Percentiles rank a stretch among this genome's conserved stretches.
These are phyloP conservation scores for Sungouiella blattae DNA, from an alignment of 805 yeast species.

Conservation along the genomic window DNA sequence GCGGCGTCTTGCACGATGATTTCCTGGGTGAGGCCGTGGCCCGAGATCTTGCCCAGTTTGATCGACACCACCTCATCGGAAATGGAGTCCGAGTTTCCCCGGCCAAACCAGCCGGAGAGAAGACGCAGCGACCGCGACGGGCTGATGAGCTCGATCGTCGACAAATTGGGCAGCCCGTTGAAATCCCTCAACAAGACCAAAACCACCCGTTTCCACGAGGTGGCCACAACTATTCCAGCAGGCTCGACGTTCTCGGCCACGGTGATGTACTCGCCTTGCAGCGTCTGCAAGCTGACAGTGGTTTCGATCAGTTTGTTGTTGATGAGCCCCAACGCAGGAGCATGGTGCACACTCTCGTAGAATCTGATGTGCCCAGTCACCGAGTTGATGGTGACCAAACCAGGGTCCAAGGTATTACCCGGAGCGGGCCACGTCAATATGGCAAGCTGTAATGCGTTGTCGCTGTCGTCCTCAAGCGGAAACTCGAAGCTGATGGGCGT, in stretches of 20 bases:
- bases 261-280: slow-evolving; percentile 53
- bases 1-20: slow-evolving; percentile 44
- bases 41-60: slow-evolving; percentile 48
- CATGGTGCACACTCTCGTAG: slow-evolving; percentile 71
- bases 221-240: slow-evolving; percentile 67
- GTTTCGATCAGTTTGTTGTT: slow-evolving; percentile 44
- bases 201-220: slow-evolving; percentile 64
- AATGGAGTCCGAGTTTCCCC: slow-evolving; percentile 11
- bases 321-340: slow-evolving; percentile 61
- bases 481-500: slow-evolving; percentile 57
- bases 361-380: slow-evolving; percentile 58
- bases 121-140: slow-evolving; percentile 9
- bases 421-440: slow-evolving; percentile 56
- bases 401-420: slow-evolving; percentile 54
- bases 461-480: slow-evolving; percentile 29
- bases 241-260: slow-evolving; percentile 63
- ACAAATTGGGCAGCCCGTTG: slow-evolving; percentile 55
- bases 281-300: slow-evolving; percentile 29
- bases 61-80: slow-evolving; percentile 55
- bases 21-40: slow-evolving; percentile 44
- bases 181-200: slow-evolving; percentile 63
- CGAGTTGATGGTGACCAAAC: slow-evolving; percentile 63
- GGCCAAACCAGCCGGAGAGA: slow-evolving; percentile 11
- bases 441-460: slow-evolving; percentile 44
- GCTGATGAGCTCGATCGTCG: slow-evolving; percentile 25